phyloP scores from a whole-genome alignment of 768 basidiomycete species.

The Multifurca ochricompacta region DNA sequence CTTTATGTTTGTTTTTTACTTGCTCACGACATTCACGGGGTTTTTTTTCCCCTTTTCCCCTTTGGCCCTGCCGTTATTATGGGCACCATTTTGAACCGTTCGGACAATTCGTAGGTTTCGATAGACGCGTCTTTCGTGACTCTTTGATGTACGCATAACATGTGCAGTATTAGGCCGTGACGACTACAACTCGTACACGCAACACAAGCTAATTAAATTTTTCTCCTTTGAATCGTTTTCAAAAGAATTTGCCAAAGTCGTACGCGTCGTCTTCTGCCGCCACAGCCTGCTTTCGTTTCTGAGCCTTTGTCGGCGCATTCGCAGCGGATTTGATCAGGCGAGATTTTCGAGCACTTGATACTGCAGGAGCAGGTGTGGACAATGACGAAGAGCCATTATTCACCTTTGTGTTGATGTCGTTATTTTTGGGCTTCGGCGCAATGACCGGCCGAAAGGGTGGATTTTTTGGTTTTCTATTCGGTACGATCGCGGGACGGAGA shows the following conservation, averaged over 20 bases:
- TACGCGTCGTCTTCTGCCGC: constrained; percentile 36
- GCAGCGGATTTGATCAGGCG: constrained; percentile 29
- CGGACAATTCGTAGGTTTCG: too few relatives aligned
- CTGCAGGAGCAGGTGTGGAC: neutral
- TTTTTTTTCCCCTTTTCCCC: neutral
- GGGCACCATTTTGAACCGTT: neutral
- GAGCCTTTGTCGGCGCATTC: constrained; percentile 28
- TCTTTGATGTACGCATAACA: neutral
- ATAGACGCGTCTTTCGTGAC: neutral
- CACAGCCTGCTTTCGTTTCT: constrained; percentile 23
- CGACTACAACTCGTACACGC: too few relatives aligned
- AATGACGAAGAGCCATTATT: neutral
- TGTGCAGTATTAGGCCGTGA: neutral
- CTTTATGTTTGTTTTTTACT: neutral
- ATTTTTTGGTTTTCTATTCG: neutral
- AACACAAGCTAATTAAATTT: neutral
- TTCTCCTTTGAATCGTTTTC: neutral
- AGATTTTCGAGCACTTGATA: neutral
- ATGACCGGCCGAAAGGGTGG: neutral
- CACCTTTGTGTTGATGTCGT: neutral
- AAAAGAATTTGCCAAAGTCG: constrained; percentile 55
- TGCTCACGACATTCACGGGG: neutral
- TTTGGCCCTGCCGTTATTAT: neutral
- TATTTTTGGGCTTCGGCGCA: neutral
- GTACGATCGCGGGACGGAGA: neutral